A percentile compares a stretch with the other conserved stretches of the same genome.
Evolutionary conservation across 805 yeast genomes (phyloP).

Genomic region (Debaryomyces maramus): DNA sequence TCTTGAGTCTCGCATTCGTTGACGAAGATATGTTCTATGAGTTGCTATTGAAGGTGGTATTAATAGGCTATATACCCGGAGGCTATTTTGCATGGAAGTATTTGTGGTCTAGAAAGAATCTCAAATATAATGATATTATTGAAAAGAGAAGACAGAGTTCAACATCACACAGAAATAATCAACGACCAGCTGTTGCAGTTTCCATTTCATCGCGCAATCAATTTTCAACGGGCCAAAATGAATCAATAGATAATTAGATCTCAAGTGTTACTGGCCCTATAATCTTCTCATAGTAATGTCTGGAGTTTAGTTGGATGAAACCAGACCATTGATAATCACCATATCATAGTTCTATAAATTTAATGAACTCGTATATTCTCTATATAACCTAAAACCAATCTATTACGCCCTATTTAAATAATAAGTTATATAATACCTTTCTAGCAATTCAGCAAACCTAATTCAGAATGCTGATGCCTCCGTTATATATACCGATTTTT

Average conservation of each 20-base stretch:
- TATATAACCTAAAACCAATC: too few relatives aligned
- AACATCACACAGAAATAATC: neutral
- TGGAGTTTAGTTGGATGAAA: too few relatives aligned
- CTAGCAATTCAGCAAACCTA: too few relatives aligned
- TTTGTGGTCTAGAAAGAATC: conserved; percentile 19
- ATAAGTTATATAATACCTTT: too few relatives aligned
- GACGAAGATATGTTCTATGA: conserved; percentile 25
- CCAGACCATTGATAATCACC: too few relatives aligned
- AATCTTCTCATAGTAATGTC: too few relatives aligned
- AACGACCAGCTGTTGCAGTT: neutral
- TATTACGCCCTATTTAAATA: too few relatives aligned
- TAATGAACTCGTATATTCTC: too few relatives aligned
- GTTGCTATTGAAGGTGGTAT: conserved; percentile 21
- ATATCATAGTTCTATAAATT: too few relatives aligned
- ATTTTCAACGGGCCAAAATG: neutral
- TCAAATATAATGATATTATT: conserved; percentile 21
- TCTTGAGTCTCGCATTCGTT: conserved; percentile 36
- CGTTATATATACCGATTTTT: too few relatives aligned
- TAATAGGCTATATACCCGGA: conserved; percentile 36
- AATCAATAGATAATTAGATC: neutral
- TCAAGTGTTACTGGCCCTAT: too few relatives aligned
- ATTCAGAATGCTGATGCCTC: too few relatives aligned
- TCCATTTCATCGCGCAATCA: neutral
- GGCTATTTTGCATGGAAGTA: conserved; percentile 37
- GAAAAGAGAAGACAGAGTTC: conserved; percentile 15